Percentiles rank a stretch among this genome's conserved stretches.
phyloP scores from a whole-genome alignment of 768 basidiomycete genomes.

The Leccinellum luteum region DNA sequence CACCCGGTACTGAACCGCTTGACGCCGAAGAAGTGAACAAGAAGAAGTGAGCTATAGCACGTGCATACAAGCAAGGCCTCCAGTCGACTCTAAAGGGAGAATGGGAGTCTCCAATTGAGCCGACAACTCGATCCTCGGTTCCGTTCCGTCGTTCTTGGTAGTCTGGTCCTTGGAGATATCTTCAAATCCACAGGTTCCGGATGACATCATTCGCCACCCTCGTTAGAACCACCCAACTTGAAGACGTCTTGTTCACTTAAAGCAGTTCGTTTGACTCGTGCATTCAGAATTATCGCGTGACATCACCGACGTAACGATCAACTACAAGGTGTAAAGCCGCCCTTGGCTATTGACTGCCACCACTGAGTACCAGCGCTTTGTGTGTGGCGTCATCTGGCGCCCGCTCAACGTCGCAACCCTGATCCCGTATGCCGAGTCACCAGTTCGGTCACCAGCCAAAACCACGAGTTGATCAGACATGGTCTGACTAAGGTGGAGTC shows the following conservation, averaged over 20 bases:
- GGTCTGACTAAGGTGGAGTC: background rate
- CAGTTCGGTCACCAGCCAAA: background rate
- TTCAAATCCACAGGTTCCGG: background rate
- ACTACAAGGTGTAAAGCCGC: background rate
- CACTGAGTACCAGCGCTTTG: background rate
- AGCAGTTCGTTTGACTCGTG: background rate
- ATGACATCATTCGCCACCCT: background rate
- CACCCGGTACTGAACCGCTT: background rate
- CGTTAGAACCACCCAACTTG: background rate
- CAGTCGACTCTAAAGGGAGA: background rate
- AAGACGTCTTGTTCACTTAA: background rate
- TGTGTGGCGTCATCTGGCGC: background rate
- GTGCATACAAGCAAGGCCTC: background rate
- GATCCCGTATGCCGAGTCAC: background rate
- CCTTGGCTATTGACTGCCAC: background rate
- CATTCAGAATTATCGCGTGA: background rate
- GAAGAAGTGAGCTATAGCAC: background rate
- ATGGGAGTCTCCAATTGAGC: background rate
- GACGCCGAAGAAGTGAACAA: background rate
- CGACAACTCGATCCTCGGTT: background rate
- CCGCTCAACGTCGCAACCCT: background rate
- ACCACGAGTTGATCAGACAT: background rate
- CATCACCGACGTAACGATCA: background rate
- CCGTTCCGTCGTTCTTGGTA: background rate
- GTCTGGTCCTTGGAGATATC: no score